Conservation (phyloP, 2,329 filamentous ascomycete species). For the Colletotrichum sp. region DNA sequence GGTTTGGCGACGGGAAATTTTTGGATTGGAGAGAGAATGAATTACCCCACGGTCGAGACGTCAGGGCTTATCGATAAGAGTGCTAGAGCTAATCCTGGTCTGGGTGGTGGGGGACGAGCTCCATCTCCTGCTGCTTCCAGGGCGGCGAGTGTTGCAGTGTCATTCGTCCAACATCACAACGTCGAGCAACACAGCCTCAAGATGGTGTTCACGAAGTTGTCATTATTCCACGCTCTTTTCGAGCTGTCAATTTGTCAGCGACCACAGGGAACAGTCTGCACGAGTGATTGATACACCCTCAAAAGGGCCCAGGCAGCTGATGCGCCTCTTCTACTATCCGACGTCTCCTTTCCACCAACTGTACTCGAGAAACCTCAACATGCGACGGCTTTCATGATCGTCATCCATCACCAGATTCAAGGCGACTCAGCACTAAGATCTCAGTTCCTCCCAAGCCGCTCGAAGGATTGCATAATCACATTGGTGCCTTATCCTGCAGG, state of each 20-base stretch:
- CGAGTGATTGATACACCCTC: background rate
- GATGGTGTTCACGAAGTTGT: background rate
- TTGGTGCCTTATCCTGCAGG: background rate
- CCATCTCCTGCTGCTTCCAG: background rate
- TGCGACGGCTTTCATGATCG: background rate
- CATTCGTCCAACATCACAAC: background rate
- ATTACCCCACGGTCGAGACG: conserved; percentile 14
- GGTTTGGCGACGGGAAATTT: conserved; percentile 7
- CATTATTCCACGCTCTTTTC: background rate
- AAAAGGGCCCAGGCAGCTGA: background rate
- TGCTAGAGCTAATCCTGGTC: background rate
- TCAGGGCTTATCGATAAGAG: conserved; percentile 13
- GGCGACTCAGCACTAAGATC: background rate
- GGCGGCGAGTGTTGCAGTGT: too few relatives aligned
- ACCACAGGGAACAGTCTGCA: background rate
- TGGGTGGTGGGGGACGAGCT: conserved; percentile 8
- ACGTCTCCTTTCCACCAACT: background rate
- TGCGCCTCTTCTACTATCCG: background rate
- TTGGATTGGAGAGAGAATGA: background rate
- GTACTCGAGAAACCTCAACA: background rate
- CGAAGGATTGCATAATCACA: background rate
- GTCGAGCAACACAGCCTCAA: background rate
- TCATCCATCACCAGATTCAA: background rate
- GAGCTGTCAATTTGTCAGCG: background rate
- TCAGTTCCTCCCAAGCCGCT: background rate